phyloP scores from a whole-genome alignment of 2,329 filamentous ascomycete species.

The Claviceps sp. region DNA sequence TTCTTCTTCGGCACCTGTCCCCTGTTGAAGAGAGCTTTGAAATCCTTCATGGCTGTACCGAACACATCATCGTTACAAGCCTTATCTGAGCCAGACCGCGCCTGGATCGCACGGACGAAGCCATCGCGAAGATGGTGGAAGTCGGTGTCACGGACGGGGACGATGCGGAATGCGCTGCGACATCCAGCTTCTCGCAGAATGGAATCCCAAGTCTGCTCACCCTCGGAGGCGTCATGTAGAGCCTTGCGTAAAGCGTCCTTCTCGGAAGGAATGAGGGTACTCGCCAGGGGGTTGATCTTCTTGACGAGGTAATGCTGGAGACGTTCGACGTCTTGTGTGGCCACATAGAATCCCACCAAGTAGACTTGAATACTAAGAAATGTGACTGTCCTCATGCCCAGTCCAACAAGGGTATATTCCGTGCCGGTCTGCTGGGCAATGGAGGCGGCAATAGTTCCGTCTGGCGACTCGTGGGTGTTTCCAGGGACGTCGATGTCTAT shows the following conservation, averaged over 20 bases:
- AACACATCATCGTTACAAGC: constrained; percentile 60
- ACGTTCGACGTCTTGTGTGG: constrained; percentile 66
- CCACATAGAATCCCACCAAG: constrained; percentile 84
- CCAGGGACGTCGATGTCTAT: constrained; percentile 44
- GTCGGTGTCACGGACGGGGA: constrained; percentile 87
- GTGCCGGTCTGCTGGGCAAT: constrained; percentile 29
- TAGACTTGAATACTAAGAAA: constrained; percentile 89
- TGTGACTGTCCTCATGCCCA: constrained; percentile 80
- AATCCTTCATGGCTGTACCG: constrained; percentile 58
- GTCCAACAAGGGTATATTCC: constrained; percentile 78
- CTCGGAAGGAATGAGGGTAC: constrained; percentile 70
- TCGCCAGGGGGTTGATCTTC: constrained; percentile 63
- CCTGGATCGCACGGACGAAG: constrained; percentile 74
- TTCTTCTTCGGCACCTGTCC: constrained; percentile 69
- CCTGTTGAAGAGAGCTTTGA: constrained; percentile 71
- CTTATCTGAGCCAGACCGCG: constrained; percentile 46
- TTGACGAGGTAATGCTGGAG: constrained; percentile 68
- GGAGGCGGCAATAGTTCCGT: constrained; percentile 21
- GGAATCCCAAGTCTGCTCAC: constrained; percentile 61
- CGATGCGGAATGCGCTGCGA: constrained; percentile 68
- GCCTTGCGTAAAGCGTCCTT: constrained; percentile 57
- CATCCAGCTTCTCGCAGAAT: constrained; percentile 54
- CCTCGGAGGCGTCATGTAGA: constrained; percentile 55
- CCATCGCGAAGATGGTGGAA: constrained; percentile 87
- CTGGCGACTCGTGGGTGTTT: not conserved